Evolutionary conservation across 73 alveolate genomes (phyloP).

Genomic region (Tetrahymena thermophila): DNA sequence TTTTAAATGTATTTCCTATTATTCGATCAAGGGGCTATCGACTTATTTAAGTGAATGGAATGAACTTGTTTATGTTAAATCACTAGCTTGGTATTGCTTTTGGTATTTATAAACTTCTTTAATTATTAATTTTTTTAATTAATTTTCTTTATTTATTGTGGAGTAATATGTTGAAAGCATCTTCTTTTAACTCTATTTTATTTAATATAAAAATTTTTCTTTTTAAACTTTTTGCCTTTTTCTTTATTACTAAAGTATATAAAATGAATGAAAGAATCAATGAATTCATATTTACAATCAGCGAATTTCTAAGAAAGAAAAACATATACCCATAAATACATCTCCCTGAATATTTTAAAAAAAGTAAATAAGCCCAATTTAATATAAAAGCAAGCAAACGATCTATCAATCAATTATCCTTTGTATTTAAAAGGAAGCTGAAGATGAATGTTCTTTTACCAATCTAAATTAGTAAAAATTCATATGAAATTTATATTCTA

Average conservation of each 20-base stretch:
- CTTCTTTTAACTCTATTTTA: neutral
- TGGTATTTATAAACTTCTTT: neutral
- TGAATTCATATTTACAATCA: neutral
- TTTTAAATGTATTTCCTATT: too few relatives aligned
- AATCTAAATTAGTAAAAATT: neutral
- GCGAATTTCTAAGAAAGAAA: neutral
- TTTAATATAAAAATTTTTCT: neutral
- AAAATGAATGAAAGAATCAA: neutral
- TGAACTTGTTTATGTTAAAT: neutral
- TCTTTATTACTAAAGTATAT: neutral
- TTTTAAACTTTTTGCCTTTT: neutral
- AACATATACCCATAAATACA: neutral
- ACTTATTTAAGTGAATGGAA: neutral
- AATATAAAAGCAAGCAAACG: too few relatives aligned
- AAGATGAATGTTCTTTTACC: neutral
- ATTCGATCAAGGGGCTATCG: neutral
- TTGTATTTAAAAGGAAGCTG: neutral
- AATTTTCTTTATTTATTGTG: neutral
- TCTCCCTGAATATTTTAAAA: neutral
- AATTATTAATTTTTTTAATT: too few relatives aligned
- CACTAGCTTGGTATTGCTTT: neutral
- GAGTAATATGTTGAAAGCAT: neutral
- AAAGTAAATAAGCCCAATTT: neutral
- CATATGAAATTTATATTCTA: neutral
- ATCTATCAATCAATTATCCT: neutral